Percentiles rank a stretch among this genome's conserved stretches.
These are phyloP conservation scores for Clarireedia sp. DNA, from an alignment of 2,329 filamentous ascomycete genomes.

Conservation along the genomic window DNA sequence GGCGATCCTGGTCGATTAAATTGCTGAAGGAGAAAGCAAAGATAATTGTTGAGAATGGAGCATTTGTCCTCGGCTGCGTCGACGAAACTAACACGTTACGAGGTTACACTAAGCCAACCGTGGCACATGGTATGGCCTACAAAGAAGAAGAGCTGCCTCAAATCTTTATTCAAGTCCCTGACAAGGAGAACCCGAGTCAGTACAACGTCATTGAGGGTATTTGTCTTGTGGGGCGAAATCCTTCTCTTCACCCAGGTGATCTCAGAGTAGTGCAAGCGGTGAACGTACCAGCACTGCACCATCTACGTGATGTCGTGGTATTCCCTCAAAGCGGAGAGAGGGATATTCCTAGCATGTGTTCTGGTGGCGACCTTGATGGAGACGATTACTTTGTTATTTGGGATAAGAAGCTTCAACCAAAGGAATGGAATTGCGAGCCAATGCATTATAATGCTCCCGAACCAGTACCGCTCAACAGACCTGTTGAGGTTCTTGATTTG, in stretches of 20 bases:
- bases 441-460: constrained; percentile 66
- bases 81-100: constrained; percentile 74
- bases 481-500: constrained; percentile 66
- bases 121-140: constrained; percentile 30
- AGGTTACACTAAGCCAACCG: constrained; percentile 54
- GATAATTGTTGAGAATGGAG: constrained; percentile 72
- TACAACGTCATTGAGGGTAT: constrained; percentile 64
- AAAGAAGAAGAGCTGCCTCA: constrained; percentile 56
- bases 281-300: constrained; percentile 60
- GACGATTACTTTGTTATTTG: constrained; percentile 95
- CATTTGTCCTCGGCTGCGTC: constrained; percentile 79
- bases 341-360: constrained; percentile 88
- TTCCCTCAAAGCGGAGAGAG: constrained; percentile 77
- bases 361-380: constrained; percentile 89
- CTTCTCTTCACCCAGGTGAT: constrained; percentile 88
- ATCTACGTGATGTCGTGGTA: constrained; percentile 79
- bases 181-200: constrained; percentile 40
- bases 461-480: constrained; percentile 46
- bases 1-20: constrained; percentile 85
- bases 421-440: constrained; percentile 60
- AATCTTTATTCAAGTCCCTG: constrained; percentile 79
- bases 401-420: constrained; percentile 67
- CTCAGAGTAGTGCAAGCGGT: constrained; percentile 82
- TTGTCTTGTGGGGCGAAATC: constrained; percentile 84
- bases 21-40: constrained; percentile 87